These are phyloP conservation scores for Macrophomina phaseolina DNA, from an alignment of 2,329 filamentous ascomycete species.

Conservation along the genomic window DNA sequence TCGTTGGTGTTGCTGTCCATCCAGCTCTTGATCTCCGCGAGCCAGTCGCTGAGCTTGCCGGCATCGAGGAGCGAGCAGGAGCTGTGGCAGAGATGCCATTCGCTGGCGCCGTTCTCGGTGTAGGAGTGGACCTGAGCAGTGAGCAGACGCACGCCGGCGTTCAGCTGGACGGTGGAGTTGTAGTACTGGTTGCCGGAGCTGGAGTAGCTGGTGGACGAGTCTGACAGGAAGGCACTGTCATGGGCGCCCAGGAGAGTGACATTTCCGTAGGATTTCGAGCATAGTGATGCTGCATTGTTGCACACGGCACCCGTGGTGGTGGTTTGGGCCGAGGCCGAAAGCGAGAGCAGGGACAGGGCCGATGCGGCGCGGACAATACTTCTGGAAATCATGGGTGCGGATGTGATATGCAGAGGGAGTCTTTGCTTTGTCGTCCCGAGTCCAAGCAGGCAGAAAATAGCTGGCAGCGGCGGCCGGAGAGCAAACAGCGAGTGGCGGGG, in stretches of 20 bases:
- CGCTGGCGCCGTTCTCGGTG: slow-evolving; percentile 37
- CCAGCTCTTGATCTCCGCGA: slow-evolving; percentile 66
- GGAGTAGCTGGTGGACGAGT: slow-evolving; percentile 63
- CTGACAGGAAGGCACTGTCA: slow-evolving; percentile 70
- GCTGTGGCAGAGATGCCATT: slow-evolving; percentile 70
- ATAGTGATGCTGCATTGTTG: slow-evolving; percentile 77
- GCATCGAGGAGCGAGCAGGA: slow-evolving; percentile 69
- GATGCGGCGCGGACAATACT: slow-evolving; percentile 15
- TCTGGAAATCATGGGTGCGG: slow-evolving; percentile 19
- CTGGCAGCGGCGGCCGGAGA: too few species aligned
- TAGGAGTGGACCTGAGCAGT: slow-evolving; percentile 70
- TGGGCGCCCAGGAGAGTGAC: slow-evolving; percentile 76
- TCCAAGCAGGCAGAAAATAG: background rate
- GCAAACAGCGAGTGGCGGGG: slow-evolving; percentile 14
- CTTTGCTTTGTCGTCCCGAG: too few species aligned
- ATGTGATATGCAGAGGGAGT: background rate
- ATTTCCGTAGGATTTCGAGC: slow-evolving; percentile 69
- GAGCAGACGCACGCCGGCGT: slow-evolving; percentile 70
- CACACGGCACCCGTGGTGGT: slow-evolving; percentile 53
- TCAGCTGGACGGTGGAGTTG: slow-evolving; percentile 70
- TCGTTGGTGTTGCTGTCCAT: slow-evolving; percentile 69
- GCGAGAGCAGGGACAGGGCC: slow-evolving; percentile 15
- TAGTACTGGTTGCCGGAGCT: slow-evolving; percentile 71
- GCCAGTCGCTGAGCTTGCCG: slow-evolving; percentile 66
- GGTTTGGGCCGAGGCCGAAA: slow-evolving; percentile 5